Percentiles rank a stretch among this genome's conserved stretches.
phyloP scores from a whole-genome alignment of 148 eudicot genomes.

The Pharnaceum exiguum region DNA sequence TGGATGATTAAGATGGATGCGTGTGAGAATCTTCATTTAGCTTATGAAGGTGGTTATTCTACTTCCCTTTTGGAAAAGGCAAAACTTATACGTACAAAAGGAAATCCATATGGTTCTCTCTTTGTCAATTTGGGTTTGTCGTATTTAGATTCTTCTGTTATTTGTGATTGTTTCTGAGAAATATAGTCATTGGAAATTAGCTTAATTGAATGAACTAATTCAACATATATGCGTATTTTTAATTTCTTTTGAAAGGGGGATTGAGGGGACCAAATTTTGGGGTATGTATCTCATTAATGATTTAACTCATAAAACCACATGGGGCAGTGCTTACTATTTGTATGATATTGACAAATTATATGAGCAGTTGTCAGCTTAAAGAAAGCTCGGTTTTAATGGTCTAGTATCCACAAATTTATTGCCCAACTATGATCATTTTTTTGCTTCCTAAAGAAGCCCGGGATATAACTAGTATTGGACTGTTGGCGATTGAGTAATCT shows the following conservation, averaged over 20 bases:
- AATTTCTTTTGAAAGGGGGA: too few relatives aligned
- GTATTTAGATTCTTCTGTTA: conserved; percentile 10
- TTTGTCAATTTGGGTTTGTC: conserved; percentile 12
- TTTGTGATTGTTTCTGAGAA: conserved; percentile 1
- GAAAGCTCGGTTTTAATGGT: not conserved
- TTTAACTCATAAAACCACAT: conserved; percentile 11
- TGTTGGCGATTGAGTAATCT: too few relatives aligned
- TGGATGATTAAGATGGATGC: not conserved
- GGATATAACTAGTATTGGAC: too few relatives aligned
- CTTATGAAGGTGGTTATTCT: conserved; percentile 14
- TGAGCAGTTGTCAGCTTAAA: conserved; percentile 12
- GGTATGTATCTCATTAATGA: conserved; percentile 2
- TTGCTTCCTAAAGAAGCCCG: not conserved
- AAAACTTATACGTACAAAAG: not conserved
- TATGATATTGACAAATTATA: not conserved
- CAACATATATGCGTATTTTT: too few relatives aligned
- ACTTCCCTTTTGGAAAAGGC: conserved; percentile 2
- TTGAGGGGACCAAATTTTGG: conserved; percentile 23
- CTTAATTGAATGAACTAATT: conserved; percentile 1
- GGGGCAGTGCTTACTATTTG: conserved; percentile 14
- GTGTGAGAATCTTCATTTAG: conserved; percentile 1
- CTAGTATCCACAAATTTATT: not conserved
- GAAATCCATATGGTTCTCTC: not conserved
- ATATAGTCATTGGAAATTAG: not conserved
- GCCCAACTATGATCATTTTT: not conserved